Conservation (phyloP, 345 rosid genomes). For the Kandelia obovata region DNA sequence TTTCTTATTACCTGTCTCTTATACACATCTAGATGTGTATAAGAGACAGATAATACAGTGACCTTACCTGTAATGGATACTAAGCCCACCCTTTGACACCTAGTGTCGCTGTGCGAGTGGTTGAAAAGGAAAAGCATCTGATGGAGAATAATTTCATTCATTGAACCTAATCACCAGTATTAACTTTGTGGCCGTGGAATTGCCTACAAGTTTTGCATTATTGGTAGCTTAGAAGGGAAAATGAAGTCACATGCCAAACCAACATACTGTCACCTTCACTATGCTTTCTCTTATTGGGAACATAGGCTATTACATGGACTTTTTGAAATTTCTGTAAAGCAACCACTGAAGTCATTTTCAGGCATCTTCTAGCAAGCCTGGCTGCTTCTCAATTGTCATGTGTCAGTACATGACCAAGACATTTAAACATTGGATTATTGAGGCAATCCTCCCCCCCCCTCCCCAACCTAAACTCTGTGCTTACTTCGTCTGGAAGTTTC, state of each 20-base stretch:
- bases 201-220: not conserved
- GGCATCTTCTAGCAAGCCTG: slow-evolving; percentile 7
- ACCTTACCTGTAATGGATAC: not conserved
- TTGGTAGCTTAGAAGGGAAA: slow-evolving; percentile 1
- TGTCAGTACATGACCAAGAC: slow-evolving; percentile 21
- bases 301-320: slow-evolving; percentile 3
- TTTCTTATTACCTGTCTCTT: too few relatives aligned
- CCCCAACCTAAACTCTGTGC: slow-evolving; percentile 12
- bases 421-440: slow-evolving; percentile 18
- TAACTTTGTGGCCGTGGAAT: slow-evolving; percentile 1
- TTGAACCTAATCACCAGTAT: not conserved
- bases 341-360: slow-evolving; percentile 24
- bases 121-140: slow-evolving; percentile 1
- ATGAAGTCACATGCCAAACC: slow-evolving; percentile 5
- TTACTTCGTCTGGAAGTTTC: slow-evolving; percentile 2
- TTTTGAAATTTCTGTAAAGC: not conserved
- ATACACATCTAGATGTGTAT: too few relatives aligned
- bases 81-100: not conserved
- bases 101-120: slow-evolving; percentile 16
- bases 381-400: slow-evolving; percentile 4
- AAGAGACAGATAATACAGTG: too few relatives aligned
- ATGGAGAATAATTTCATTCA: not conserved
- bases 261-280: not conserved
- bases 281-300: slow-evolving; percentile 5
- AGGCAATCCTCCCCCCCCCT: not conserved